These are phyloP conservation scores for Penicillium thymicola DNA, from an alignment of 2,329 filamentous ascomycete species.

Conservation along the genomic window DNA sequence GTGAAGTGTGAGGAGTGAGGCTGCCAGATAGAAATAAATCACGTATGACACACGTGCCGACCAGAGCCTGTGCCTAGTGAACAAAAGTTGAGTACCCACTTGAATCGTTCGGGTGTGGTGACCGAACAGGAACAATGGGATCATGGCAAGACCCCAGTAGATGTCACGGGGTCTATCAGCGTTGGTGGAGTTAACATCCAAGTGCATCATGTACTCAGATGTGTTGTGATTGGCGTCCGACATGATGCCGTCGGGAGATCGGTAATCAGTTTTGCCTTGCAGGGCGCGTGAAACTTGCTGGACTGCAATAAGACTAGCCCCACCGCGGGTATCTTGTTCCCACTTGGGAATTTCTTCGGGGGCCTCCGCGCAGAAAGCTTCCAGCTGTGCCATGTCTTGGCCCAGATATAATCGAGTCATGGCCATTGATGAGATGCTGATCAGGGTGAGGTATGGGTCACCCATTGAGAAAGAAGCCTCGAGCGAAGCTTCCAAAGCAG, in stretches of 20 bases:
- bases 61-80: slow-evolving; percentile 46
- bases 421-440: slow-evolving; percentile 59
- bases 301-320: slow-evolving; percentile 53
- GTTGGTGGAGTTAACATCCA: slow-evolving; percentile 46
- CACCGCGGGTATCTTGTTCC: slow-evolving; percentile 57
- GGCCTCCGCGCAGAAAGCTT: slow-evolving; percentile 55
- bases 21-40: slow-evolving; percentile 46
- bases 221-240: slow-evolving; percentile 55
- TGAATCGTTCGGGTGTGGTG: slow-evolving; percentile 46
- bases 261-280: slow-evolving; percentile 57
- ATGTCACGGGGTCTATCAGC: slow-evolving; percentile 54
- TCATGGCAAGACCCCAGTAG: slow-evolving; percentile 51
- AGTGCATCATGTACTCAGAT: slow-evolving; percentile 48
- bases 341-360: slow-evolving; percentile 58
- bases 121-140: slow-evolving; percentile 47
- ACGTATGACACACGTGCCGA: slow-evolving; percentile 43
- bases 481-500: slow-evolving; percentile 53
- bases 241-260: slow-evolving; percentile 49
- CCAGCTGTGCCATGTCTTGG: slow-evolving; percentile 57
- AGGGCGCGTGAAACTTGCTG: slow-evolving; percentile 57
- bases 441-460: slow-evolving; percentile 56
- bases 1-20: slow-evolving; percentile 44
- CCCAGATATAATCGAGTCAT: slow-evolving; percentile 55
- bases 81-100: slow-evolving; percentile 40
- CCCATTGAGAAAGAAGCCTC: slow-evolving; percentile 57